Conservation (phyloP, 164 flowering plant species). For the Berberis vulgaris region DNA sequence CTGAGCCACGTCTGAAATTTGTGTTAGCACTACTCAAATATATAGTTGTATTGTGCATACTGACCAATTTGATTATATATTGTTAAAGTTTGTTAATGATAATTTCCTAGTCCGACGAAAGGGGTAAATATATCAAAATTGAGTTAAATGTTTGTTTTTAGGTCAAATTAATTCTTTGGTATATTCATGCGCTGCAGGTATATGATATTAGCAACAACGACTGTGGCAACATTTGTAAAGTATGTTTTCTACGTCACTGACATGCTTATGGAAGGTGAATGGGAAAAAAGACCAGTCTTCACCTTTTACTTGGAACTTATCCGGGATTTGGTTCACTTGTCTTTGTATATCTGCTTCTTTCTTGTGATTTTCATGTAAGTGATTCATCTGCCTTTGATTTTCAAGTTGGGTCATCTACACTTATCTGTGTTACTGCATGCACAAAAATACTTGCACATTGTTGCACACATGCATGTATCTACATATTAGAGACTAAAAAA, state of each 20-base stretch:
- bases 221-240: conserved; percentile 79
- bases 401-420: neutral
- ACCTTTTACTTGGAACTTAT: conserved; percentile 97
- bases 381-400: conserved; percentile 1
- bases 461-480: no score
- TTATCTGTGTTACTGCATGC: neutral
- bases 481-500: no score
- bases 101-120: no score
- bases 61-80: no score
- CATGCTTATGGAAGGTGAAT: conserved; percentile 99
- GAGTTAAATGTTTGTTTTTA: no score
- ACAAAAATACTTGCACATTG: neutral
- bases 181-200: conserved; percentile 42
- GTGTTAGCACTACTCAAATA: no score
- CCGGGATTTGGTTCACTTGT: conserved; percentile 90
- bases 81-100: no score
- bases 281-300: conserved; percentile 93
- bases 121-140: no score
- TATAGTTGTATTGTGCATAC: no score
- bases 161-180: no score
- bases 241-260: conserved; percentile 88
- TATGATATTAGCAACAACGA: conserved; percentile 92
- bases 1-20: no score
- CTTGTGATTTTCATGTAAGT: conserved; percentile 95
- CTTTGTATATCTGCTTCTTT: conserved; percentile 95